Evolutionary conservation across 106 monocot genomes (phyloP), one percentile per base, ranked within the genome.

Genomic region (Platanthera guangdongensis): DNA sequence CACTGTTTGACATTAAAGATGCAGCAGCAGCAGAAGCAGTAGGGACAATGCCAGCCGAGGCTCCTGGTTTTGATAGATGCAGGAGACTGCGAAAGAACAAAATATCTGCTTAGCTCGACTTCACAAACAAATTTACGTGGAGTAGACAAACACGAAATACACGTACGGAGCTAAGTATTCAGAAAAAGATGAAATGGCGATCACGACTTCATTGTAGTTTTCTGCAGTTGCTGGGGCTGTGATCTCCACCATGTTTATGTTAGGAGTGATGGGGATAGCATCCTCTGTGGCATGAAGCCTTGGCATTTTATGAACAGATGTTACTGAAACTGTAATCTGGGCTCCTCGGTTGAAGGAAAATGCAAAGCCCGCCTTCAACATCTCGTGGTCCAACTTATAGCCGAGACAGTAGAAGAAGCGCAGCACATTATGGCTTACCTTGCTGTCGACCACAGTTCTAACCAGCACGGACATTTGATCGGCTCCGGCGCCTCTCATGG

Each of bases 131-230:
- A 64, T 10, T 25, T 52, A 25, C 32, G 18, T 4, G n/a, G 4
- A 45, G 4, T 51, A 53, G 47, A 10, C 1, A 39, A 1, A 70
- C 47, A 47, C 18, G 52, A 14, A 57, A 63, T 10, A 16, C 48
- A 86, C 96, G 94, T 77, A 97, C 97, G 97, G 97, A 67, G 97
- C 90, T 67, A 97, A 78, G 86, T 92, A 87, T 82, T 97, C 97
- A 59, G 87, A 94, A 60, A 97, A 94, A 32, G 91, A 89, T 12
- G 86, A 77, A 53, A 97, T 79, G 9, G 97, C 84, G 22, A 88
- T 75, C 30, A 77, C 97, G 67, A 97, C 97, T 47, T 97, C 97
- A 57, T 22, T 85, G 69, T 97, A 97, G 73, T 86, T 97, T 25
- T 97, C 97, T 45, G 85, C 84, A 25, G 89, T 86, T 51, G 94